These are phyloP conservation scores for Xylaria bambusicola DNA, from an alignment of 495 filamentous ascomycete species.

Conservation along the genomic window DNA sequence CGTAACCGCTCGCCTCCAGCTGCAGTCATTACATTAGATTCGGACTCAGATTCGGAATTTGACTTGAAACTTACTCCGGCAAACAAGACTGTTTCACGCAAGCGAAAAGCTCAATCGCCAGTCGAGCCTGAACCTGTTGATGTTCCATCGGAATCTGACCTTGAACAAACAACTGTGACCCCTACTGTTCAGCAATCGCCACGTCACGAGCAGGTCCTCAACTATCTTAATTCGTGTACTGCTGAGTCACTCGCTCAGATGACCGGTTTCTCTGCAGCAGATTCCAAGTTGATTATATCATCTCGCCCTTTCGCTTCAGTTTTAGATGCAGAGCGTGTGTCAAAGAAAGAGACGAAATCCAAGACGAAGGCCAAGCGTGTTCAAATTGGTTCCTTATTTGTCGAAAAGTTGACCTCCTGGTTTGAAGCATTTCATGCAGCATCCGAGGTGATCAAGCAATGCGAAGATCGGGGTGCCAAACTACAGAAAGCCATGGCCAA, in stretches of 20 bases:
- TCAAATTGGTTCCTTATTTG: conserved; percentile 42
- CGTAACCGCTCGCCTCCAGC: conserved; percentile 51
- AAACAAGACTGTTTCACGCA: conserved; percentile 3
- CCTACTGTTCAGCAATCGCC: conserved; percentile 46
- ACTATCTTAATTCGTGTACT: conserved; percentile 81
- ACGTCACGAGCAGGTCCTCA: conserved; percentile 53
- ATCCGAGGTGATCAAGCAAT: conserved; percentile 32
- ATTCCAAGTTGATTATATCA: conserved; percentile 64
- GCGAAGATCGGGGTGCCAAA: conserved; percentile 24
- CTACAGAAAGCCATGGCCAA: conserved; percentile 24
- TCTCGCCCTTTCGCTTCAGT: conserved; percentile 69
- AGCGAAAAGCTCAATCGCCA: conserved; percentile 22
- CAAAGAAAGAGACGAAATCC: conserved; percentile 33
- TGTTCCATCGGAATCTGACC: conserved; percentile 40
- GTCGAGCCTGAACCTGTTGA: conserved; percentile 7
- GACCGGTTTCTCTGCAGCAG: conserved; percentile 66
- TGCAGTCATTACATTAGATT: conserved; percentile 20
- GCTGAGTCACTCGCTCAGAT: conserved; percentile 74
- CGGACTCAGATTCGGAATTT: conserved; percentile 14
- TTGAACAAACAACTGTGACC: conserved; percentile 45
- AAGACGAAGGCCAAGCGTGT: conserved; percentile 41
- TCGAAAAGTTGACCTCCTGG: conserved; percentile 33
- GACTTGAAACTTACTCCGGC: conserved; percentile 1
- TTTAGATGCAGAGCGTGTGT: conserved; percentile 63
- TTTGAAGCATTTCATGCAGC: conserved; percentile 32